Evolutionary conservation across 257 asterid species (phyloP).

Genomic region (Solanum commersonii): DNA sequence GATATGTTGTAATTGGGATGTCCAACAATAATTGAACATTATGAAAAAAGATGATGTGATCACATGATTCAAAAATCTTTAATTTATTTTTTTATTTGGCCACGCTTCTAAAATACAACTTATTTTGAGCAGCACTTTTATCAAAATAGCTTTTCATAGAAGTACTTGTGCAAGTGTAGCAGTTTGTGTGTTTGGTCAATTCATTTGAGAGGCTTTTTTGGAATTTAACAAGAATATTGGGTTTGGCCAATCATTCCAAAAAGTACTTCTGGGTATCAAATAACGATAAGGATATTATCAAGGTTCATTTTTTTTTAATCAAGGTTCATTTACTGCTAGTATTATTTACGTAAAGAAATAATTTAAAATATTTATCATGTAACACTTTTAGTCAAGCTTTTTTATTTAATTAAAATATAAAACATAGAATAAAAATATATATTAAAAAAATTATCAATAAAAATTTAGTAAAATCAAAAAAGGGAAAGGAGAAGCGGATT

Average conservation of each 20-base stretch:
- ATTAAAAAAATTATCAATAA: not conserved
- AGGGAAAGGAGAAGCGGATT: not conserved
- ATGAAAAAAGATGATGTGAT: not conserved
- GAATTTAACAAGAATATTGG: not conserved
- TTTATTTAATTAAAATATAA: not conserved
- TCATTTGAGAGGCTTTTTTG: not conserved
- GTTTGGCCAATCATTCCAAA: not conserved
- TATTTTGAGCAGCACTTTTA: not conserved
- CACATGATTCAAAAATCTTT: not conserved
- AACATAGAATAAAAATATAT: not conserved
- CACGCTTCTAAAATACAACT: not conserved
- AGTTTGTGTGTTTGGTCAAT: not conserved
- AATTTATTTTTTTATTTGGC: not conserved
- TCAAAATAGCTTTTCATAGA: not conserved
- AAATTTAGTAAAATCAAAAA: not conserved
- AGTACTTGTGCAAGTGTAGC: not conserved
- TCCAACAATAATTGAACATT: not conserved
- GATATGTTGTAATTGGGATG: not conserved
- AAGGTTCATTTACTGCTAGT: not conserved
- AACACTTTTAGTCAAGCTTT: not conserved
- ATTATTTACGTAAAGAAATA: not conserved
- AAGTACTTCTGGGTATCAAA: not conserved
- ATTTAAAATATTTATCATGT: not conserved
- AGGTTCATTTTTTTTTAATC: not conserved
- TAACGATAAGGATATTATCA: not conserved